These are phyloP conservation scores for Talaromyces amestolkiae DNA, from an alignment of 2,329 filamentous ascomycete species.

Conservation along the genomic window DNA sequence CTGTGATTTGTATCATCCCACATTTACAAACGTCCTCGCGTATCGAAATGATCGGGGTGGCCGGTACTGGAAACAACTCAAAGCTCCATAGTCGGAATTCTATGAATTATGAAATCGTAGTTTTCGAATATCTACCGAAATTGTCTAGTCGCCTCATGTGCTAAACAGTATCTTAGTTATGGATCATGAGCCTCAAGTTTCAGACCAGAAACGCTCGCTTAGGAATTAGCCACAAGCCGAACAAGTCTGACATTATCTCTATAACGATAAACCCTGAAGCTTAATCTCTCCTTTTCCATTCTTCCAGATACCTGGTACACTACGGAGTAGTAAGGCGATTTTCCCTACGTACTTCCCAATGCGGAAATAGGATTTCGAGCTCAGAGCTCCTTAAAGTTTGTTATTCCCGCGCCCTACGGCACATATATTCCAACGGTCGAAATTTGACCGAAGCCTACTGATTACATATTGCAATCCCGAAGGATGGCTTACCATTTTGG, in stretches of 20 bases:
- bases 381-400: not conserved
- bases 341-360: not conserved
- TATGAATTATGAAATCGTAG: not conserved
- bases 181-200: not conserved
- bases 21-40: not conserved
- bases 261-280: not conserved
- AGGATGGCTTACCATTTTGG: not conserved
- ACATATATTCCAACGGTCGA: not conserved
- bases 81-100: not conserved
- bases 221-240: not conserved
- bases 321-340: not conserved
- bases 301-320: not conserved
- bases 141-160: not conserved
- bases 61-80: not conserved
- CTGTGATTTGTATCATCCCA: not conserved
- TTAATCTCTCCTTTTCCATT: not conserved
- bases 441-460: not conserved
- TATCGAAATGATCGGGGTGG: not conserved
- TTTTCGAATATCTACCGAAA: not conserved
- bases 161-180: not conserved
- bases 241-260: not conserved
- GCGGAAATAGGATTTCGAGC: not conserved
- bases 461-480: not conserved
- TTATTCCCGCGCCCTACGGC: not conserved
- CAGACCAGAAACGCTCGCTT: conserved; percentile 1